phyloP scores from a whole-genome alignment of 2,329 filamentous ascomycete species.

The Claviceps spartinae region DNA sequence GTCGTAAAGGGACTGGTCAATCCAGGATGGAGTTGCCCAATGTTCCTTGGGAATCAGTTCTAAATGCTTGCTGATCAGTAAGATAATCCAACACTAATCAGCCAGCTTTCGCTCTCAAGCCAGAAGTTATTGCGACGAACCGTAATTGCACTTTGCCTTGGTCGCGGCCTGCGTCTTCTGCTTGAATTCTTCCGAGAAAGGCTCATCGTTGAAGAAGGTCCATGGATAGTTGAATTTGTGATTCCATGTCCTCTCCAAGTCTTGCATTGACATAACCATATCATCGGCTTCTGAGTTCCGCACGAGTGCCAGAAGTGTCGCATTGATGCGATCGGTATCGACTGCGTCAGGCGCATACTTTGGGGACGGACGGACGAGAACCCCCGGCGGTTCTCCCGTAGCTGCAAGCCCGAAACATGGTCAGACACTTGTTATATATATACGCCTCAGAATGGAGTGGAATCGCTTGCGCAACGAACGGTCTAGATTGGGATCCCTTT shows the following conservation, averaged over 20 bases:
- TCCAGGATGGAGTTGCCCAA: slow-evolving; percentile 87
- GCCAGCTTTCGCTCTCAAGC: background rate
- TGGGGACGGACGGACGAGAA: slow-evolving; percentile 57
- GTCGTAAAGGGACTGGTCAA: slow-evolving; percentile 71
- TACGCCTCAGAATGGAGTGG: background rate
- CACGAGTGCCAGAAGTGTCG: slow-evolving; percentile 81
- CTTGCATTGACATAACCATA: slow-evolving; percentile 77
- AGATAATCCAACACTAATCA: background rate
- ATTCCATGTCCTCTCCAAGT: slow-evolving; percentile 93
- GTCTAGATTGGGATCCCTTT: slow-evolving; percentile 75
- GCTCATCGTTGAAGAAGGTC: slow-evolving; percentile 97
- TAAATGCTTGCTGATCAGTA: slow-evolving; percentile 19
- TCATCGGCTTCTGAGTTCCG: slow-evolving; percentile 79
- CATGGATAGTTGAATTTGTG: slow-evolving; percentile 98
- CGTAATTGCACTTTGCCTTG: slow-evolving; percentile 77
- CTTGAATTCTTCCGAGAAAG: slow-evolving; percentile 91
- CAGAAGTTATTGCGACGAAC: slow-evolving; percentile 30
- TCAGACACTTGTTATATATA: slow-evolving; percentile 6
- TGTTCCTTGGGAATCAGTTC: slow-evolving; percentile 88
- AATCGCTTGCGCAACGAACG: slow-evolving; percentile 39
- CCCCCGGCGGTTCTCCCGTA: slow-evolving; percentile 69
- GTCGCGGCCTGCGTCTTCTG: slow-evolving; percentile 64
- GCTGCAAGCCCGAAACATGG: slow-evolving; percentile 32
- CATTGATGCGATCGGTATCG: slow-evolving; percentile 76
- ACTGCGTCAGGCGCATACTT: slow-evolving; percentile 66